Percentiles rank a stretch among this genome's conserved stretches.
Conservation (phyloP, 1,284 basidiomycete genomes). For the Cryptococcus amylolentus region DNA sequence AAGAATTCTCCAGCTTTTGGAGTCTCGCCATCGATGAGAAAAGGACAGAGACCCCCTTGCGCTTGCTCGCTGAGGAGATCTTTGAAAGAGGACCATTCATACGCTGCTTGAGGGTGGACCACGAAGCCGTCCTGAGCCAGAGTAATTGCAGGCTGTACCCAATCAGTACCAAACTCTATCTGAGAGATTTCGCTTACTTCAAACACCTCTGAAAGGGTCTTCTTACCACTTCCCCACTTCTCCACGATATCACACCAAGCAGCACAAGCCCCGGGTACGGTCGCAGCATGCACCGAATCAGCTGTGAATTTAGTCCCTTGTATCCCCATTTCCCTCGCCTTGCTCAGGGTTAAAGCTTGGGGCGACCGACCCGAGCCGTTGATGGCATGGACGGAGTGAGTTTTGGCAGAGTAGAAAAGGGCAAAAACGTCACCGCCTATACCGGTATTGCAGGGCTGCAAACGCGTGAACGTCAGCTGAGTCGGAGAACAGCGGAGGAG, state of each 20-base stretch:
- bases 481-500: background rate
- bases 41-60: conserved; percentile 13
- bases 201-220: conserved; percentile 69
- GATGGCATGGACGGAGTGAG: conserved; percentile 61
- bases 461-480: background rate
- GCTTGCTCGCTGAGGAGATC: conserved; percentile 5
- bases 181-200: conserved; percentile 32
- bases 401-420: conserved; percentile 76
- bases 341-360: conserved; percentile 67
- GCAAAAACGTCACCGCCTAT: conserved; percentile 75
- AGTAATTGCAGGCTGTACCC: conserved; percentile 63
- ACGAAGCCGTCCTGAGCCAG: conserved; percentile 69
- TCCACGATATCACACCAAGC: conserved; percentile 85
- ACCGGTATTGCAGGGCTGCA: conserved; percentile 26
- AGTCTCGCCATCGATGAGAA: conserved; percentile 21
- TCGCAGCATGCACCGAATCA: conserved; percentile 76
- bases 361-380: conserved; percentile 68
- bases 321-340: conserved; percentile 65
- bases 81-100: conserved; percentile 11
- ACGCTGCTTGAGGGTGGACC: conserved; percentile 15
- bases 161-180: background rate
- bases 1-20: conserved; percentile 24
- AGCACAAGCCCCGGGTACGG: conserved; percentile 85
- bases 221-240: conserved; percentile 70
- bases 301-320: conserved; percentile 58